A percentile compares a stretch with the other conserved stretches of the same genome.
phyloP scores from a whole-genome alignment of 306 rosid species.

The Quercus parvula region DNA sequence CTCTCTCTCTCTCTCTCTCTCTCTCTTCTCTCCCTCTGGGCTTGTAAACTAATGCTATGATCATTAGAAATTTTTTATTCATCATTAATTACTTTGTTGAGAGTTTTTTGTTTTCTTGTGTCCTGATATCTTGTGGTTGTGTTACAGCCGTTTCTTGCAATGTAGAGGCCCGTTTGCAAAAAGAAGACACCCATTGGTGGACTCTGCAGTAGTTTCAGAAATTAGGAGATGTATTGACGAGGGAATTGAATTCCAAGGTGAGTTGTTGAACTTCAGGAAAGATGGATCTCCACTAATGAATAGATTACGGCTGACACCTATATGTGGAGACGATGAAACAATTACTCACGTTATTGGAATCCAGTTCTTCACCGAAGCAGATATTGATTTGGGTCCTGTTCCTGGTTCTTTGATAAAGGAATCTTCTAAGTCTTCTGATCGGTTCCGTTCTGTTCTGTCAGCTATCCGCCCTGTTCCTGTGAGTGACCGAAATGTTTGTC shows the following conservation, averaged over 20 bases:
- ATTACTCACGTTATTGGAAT: constrained; percentile 92
- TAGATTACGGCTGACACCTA: constrained; percentile 86
- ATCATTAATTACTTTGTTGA: background rate
- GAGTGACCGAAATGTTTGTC: constrained; percentile 81
- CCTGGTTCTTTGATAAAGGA: constrained; percentile 58
- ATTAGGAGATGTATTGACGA: constrained; percentile 86
- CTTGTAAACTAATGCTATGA: constrained; percentile 1
- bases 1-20: constrained; percentile 1
- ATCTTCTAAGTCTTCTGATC: constrained; percentile 55
- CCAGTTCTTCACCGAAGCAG: constrained; percentile 85
- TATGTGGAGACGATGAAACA: constrained; percentile 87
- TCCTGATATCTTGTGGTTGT: constrained; percentile 29
- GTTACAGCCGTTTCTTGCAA: constrained; percentile 95
- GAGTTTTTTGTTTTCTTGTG: constrained; percentile 3
- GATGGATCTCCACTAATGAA: constrained; percentile 99
- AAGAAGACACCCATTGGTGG: constrained; percentile 93
- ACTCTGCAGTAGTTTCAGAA: constrained; percentile 78
- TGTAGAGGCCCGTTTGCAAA: constrained; percentile 98
- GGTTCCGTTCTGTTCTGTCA: constrained; percentile 60
- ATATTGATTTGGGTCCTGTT: constrained; percentile 90
- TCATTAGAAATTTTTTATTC: background rate
- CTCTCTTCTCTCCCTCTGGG: background rate
- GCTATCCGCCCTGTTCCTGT: constrained; percentile 48
- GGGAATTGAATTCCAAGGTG: constrained; percentile 95
- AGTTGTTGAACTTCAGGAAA: constrained; percentile 92